Evolutionary conservation across 164 flowering plant genomes (phyloP), one percentile per base, ranked within the genome.

Genomic region (Magnolia sinica): DNA sequence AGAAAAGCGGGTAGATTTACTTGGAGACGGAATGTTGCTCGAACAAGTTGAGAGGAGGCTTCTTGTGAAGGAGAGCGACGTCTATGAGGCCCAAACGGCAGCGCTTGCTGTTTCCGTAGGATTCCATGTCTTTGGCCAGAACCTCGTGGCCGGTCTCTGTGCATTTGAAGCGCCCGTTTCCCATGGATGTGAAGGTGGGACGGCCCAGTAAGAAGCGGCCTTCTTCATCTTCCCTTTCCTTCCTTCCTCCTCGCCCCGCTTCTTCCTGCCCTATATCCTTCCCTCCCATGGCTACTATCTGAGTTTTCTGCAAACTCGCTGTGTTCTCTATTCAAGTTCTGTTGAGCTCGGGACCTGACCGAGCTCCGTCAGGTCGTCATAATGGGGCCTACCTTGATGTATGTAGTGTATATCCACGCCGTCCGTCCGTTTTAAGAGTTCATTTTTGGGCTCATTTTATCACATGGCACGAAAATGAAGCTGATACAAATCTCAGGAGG

Each of bases 21-120:
- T 90, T 82, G 76, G 81, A 84, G 59, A 77, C 74, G 70, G 94
- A 96, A 77, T 92, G 86, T 83, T 86, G 96, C 50, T 86, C 81
- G 87, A 94, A 96, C 89, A 91, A 82, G 77, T 89, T 90, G 84
- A 94, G 91, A 50, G 99, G 99, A 8, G 98, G 87, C 81, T 89
- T 96, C 2, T 84, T 85, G 23, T 74, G 84, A 7, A 88, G 74
- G 27, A 96, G 50, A 27, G 90, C 88, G 22, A 73, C 71, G 67
- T 96, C 89, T 75, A 96, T 87, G 49, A 96, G 91, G 13, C 91
- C 97, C 74, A 92, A 74, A 49, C 99, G 91, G 70, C 98, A 96
- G 68, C 88, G 87, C 79, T 92, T 96, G 86, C 89, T 87, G 31
- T 68, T 79, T 9, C 88, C 73, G 74, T 96, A 96, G 4, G 92